Conservation (phyloP, 495 filamentous ascomycete species). For the Xylaria telfairii region DNA sequence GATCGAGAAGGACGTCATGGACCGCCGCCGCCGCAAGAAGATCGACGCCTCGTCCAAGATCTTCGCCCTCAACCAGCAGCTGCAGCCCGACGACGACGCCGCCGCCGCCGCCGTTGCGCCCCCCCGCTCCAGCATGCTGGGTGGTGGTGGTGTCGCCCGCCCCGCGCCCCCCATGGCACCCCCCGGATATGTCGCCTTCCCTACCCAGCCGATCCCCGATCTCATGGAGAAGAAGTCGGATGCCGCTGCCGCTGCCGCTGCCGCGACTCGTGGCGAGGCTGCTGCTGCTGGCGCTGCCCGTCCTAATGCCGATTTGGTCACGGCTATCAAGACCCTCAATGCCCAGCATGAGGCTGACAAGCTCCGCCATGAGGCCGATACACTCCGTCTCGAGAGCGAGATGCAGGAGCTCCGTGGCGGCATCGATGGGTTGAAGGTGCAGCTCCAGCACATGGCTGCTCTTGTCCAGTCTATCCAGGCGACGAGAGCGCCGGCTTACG, state of each 20-base stretch:
- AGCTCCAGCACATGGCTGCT: neutral
- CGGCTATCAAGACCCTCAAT: neutral
- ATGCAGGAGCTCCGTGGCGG: neutral
- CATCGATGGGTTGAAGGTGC: neutral
- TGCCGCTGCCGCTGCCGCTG: too few species aligned
- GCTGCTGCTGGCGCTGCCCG: too few species aligned
- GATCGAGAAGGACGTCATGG: neutral
- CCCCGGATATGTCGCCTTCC: neutral
- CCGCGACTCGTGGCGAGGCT: too few species aligned
- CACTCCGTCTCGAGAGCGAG: neutral
- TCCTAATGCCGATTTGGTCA: neutral
- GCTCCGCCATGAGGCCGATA: neutral
- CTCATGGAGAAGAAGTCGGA: conserved; percentile 6
- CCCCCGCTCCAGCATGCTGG: neutral
- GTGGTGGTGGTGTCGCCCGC: neutral
- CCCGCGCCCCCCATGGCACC: neutral
- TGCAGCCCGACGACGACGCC: neutral
- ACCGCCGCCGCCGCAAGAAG: conserved; percentile 16
- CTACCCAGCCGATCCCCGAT: neutral
- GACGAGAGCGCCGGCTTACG: neutral
- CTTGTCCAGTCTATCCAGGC: neutral
- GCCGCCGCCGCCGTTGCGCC: neutral
- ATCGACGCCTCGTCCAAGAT: conserved; percentile 16
- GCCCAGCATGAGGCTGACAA: neutral
- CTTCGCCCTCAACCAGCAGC: neutral